phyloP scores from a whole-genome alignment of 495 filamentous ascomycete species.

The Trichoderma parareesei region DNA sequence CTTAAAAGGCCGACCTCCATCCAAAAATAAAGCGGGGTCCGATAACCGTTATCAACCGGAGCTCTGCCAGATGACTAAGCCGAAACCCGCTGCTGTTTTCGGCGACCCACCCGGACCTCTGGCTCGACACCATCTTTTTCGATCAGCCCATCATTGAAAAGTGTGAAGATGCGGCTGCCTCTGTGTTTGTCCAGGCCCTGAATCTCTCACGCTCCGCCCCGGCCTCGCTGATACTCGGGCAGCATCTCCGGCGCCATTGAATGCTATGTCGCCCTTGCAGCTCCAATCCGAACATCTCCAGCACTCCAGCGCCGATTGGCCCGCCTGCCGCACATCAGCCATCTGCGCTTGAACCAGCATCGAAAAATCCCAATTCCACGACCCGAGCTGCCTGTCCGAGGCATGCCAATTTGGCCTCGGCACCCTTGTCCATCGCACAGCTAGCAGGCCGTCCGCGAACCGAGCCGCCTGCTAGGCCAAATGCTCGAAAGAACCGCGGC shows the following conservation, averaged over 20 bases:
- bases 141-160: conserved; percentile 6
- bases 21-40: too few relatives aligned
- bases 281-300: not conserved
- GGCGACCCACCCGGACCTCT: conserved; percentile 8
- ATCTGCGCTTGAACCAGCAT: not conserved
- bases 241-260: not conserved
- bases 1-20: too few relatives aligned
- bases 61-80: not conserved
- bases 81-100: not conserved
- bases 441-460: not conserved
- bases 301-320: not conserved
- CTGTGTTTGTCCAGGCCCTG: not conserved
- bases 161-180: conserved; percentile 1
- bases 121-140: conserved; percentile 5
- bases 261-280: not conserved
- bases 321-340: not conserved
- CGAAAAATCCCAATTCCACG: not conserved
- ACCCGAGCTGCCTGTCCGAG: not conserved
- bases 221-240: not conserved
- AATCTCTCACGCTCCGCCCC: not conserved
- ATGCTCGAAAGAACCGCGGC: conserved; percentile 82
- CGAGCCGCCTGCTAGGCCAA: conserved; percentile 19
- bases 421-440: not conserved
- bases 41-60: too few relatives aligned
- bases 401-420: conserved; percentile 2